phyloP scores from a whole-genome alignment of 2,329 filamentous ascomycete species.

The Exophiala viscosa region DNA sequence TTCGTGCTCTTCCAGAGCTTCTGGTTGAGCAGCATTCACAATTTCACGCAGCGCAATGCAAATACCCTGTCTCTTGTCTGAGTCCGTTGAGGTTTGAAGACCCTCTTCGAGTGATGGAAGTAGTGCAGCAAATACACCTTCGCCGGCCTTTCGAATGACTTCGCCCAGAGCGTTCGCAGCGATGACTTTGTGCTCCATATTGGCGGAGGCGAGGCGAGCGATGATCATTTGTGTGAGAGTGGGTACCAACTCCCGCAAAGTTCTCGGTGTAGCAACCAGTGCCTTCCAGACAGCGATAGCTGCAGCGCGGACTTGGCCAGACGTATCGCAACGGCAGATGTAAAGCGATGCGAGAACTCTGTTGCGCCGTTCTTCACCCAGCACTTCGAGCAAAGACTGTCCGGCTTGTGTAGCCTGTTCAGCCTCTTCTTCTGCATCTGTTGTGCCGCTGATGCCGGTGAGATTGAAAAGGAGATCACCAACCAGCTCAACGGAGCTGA shows the following conservation, averaged over 20 bases:
- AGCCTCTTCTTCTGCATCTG: constrained; percentile 73
- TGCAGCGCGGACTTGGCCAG: constrained; percentile 81
- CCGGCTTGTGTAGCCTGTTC: constrained; percentile 78
- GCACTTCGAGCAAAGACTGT: constrained; percentile 85
- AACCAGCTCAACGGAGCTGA: constrained; percentile 96
- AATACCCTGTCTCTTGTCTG: constrained; percentile 93
- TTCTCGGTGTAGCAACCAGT: constrained; percentile 84
- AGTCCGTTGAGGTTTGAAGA: constrained; percentile 79
- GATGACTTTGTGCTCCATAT: constrained; percentile 98
- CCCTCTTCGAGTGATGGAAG: constrained; percentile 91
- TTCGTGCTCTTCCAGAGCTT: constrained; percentile 89
- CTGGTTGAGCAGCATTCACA: constrained; percentile 80
- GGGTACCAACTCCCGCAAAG: constrained; percentile 90
- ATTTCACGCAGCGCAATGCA: constrained; percentile 94
- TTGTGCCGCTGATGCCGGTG: constrained; percentile 80
- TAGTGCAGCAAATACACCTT: constrained; percentile 81
- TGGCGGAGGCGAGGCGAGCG: constrained; percentile 85
- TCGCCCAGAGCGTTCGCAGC: constrained; percentile 95
- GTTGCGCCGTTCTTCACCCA: constrained; percentile 94
- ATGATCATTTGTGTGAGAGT: constrained; percentile 95
- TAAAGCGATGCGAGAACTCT: constrained; percentile 96
- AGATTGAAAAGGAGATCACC: constrained; percentile 97
- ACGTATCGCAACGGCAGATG: constrained; percentile 95
- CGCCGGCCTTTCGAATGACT: constrained; percentile 92
- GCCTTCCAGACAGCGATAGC: constrained; percentile 96